These are phyloP conservation scores for Fusarium subglutinans DNA, from an alignment of 2,329 filamentous ascomycete species.

Conservation along the genomic window DNA sequence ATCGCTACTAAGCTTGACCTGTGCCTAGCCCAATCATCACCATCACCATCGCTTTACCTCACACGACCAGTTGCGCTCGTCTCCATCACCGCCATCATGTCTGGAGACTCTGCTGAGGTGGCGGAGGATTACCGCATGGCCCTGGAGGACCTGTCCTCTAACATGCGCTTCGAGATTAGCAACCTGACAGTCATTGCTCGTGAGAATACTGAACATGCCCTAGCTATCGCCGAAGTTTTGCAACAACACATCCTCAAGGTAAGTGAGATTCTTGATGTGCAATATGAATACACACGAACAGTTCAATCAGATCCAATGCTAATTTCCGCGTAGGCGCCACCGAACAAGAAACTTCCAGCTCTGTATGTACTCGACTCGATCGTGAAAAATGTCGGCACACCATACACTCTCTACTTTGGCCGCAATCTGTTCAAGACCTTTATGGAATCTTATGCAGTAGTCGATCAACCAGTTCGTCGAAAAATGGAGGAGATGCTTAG, in stretches of 20 bases:
- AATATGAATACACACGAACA: background rate
- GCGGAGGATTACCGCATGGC: conserved; percentile 95
- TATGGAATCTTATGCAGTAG: conserved; percentile 94
- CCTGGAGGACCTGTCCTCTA: conserved; percentile 88
- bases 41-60: conserved; percentile 9
- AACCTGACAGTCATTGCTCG: conserved; percentile 97
- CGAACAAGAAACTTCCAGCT: conserved; percentile 90
- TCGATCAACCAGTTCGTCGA: conserved; percentile 81
- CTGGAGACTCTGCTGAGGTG: conserved; percentile 78
- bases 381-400: conserved; percentile 97
- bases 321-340: conserved; percentile 73
- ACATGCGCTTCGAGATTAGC: conserved; percentile 95
- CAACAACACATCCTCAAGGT: conserved; percentile 96
- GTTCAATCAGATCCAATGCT: conserved; percentile 41
- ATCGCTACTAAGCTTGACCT: conserved; percentile 12
- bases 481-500: conserved; percentile 98
- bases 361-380: conserved; percentile 98
- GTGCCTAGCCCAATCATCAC: conserved; percentile 17
- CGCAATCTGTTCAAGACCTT: conserved; percentile 93
- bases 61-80: conserved; percentile 20
- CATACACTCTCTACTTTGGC: conserved; percentile 94
- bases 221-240: conserved; percentile 89
- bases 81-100: conserved; percentile 50
- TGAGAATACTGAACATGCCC: conserved; percentile 95
- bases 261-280: conserved; percentile 54